These are phyloP conservation scores for Drechslerella coelobrocha DNA, from an alignment of 2,329 filamentous ascomycete genomes.

Conservation along the genomic window DNA sequence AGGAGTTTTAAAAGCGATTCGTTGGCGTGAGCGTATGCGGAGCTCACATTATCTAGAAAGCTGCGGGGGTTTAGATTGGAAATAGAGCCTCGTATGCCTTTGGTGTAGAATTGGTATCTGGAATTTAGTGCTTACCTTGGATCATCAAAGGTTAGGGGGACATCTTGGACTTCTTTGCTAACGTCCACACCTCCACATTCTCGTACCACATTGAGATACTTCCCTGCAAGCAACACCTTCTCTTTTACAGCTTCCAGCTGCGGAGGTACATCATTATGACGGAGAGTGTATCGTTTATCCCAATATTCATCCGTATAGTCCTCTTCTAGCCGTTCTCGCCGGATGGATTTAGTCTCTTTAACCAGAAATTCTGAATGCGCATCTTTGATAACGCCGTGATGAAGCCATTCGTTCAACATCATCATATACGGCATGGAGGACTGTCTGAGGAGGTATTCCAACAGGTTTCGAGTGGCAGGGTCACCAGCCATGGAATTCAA, in stretches of 20 bases:
- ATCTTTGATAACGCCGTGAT: constrained; percentile 93
- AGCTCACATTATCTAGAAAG: constrained; percentile 95
- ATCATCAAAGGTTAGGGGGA: constrained; percentile 93
- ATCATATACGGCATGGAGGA: constrained; percentile 93
- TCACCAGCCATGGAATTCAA: constrained; percentile 92
- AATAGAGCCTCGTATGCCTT: not conserved
- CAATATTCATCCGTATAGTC: constrained; percentile 99
- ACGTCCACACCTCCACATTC: constrained; percentile 97
- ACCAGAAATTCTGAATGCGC: constrained; percentile 92
- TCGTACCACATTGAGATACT: constrained; percentile 96
- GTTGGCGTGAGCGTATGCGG: constrained; percentile 93
- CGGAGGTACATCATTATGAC: constrained; percentile 87
- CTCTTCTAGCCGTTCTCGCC: constrained; percentile 85
- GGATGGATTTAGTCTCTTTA: constrained; percentile 94
- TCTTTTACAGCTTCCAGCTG: constrained; percentile 90
- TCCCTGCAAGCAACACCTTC: constrained; percentile 91
- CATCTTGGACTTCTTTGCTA: constrained; percentile 82
- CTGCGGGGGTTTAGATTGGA: constrained; percentile 59
- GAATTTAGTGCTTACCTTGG: constrained; percentile 56
- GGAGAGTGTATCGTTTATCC: constrained; percentile 95
- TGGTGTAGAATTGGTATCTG: no score
- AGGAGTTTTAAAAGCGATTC: constrained; percentile 88
- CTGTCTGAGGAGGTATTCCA: constrained; percentile 83
- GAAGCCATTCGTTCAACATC: constrained; percentile 98
- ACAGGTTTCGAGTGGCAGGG: constrained; percentile 79